phyloP scores from a whole-genome alignment of 1,284 basidiomycete genomes.

The Butyriboletus appendiculatus region DNA sequence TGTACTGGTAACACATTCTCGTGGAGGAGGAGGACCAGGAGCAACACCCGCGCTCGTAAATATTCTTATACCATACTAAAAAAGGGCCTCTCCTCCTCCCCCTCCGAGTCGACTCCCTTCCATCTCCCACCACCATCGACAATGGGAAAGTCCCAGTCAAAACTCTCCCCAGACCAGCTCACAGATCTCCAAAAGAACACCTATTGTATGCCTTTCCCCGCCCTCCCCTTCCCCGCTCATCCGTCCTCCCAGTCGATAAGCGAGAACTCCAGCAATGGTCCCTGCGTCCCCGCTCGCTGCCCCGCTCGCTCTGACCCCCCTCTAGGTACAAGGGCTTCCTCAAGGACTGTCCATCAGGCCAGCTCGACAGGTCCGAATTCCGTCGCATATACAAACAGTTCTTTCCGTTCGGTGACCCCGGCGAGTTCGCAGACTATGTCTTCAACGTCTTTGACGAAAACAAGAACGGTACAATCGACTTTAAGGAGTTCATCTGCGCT shows the following conservation, averaged over 20 bases:
- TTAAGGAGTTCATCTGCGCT: constrained; percentile 99
- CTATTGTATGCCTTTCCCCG: constrained; percentile 72
- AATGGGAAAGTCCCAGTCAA: constrained; percentile 98
- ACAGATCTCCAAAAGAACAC: constrained; percentile 97
- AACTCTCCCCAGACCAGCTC: constrained; percentile 94
- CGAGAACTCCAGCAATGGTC: constrained; percentile 99
- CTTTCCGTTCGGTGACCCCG: constrained; percentile 99
- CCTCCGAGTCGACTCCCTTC: not conserved
- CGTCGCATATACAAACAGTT: constrained; percentile 99
- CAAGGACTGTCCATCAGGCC: constrained; percentile 97
- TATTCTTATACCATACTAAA: constrained; percentile 39
- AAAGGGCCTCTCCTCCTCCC: constrained; percentile 29
- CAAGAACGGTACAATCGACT: constrained; percentile 95
- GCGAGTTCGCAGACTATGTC: constrained; percentile 97
- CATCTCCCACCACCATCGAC: constrained; percentile 25
- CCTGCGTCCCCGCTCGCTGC: constrained; percentile 9
- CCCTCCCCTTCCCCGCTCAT: constrained; percentile 14
- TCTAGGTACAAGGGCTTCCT: constrained; percentile 97
- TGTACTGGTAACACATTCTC: constrained; percentile 75
- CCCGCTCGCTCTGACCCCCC: constrained; percentile 10
- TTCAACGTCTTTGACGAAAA: constrained; percentile 98
- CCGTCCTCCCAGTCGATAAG: constrained; percentile 84
- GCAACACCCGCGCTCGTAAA: constrained; percentile 30
- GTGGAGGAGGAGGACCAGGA: constrained; percentile 30
- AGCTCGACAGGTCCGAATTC: constrained; percentile 96